Conservation (phyloP, 495 filamentous ascomycete genomes). For the Geoglossum glabrum region DNA sequence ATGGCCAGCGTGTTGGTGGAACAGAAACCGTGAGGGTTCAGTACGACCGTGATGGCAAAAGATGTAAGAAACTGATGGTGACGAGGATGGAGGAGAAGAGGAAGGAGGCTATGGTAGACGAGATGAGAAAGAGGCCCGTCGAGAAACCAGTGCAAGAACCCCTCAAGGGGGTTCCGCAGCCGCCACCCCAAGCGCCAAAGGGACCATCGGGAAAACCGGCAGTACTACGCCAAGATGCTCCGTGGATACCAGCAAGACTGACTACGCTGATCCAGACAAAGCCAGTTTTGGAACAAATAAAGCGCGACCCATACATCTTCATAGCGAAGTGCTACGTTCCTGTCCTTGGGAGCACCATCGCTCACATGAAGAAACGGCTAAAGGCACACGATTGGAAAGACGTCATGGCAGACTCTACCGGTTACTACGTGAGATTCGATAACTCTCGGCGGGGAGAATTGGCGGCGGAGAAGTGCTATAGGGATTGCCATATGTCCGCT, state of each 20-base stretch:
- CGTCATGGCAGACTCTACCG: conserved; percentile 60
- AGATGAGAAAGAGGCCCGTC: conserved; percentile 15
- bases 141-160: conserved; percentile 15
- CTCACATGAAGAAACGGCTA: conserved; percentile 70
- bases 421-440: conserved; percentile 81
- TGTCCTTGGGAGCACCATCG: conserved; percentile 61
- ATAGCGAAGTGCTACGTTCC: conserved; percentile 71
- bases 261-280: conserved; percentile 35
- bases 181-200: conserved; percentile 67
- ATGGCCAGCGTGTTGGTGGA: conserved; percentile 45
- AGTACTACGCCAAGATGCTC: conserved; percentile 9
- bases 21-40: conserved; percentile 56
- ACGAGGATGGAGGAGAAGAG: conserved; percentile 41
- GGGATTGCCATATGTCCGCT: conserved; percentile 46
- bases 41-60: conserved; percentile 68
- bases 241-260: conserved; percentile 3
- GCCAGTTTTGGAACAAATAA: conserved; percentile 43
- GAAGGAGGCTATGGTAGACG: conserved; percentile 28
- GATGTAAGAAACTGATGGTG: conserved; percentile 53
- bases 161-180: conserved; percentile 23
- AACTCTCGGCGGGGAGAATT: conserved; percentile 52
- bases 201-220: conserved; percentile 53
- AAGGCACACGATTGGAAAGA: conserved; percentile 57
- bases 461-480: conserved; percentile 59
- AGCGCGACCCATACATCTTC: conserved; percentile 80